Evolutionary conservation across 2,329 filamentous ascomycete genomes (phyloP), one percentile per base, ranked within the genome.

Genomic region (Arthrobotrys sinensis): DNA sequence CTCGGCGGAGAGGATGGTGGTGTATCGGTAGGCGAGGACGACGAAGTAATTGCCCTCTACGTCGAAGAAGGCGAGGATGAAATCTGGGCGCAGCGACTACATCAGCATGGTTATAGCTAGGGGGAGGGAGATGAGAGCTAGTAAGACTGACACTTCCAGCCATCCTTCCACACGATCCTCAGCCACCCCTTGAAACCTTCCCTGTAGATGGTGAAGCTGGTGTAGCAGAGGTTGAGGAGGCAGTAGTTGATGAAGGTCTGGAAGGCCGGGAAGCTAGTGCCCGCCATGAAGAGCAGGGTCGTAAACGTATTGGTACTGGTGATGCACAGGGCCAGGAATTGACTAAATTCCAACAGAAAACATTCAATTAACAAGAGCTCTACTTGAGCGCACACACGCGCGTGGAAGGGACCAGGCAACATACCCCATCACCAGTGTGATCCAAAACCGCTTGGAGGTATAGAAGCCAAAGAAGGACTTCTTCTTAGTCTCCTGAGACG

Each of bases 31-130:
- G 4, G 95, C 96, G 62, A 97, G 88, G 63, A 99, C 95, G 82
- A 94, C 94, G 84, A 98, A 98, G 87, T 97, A 99, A 86, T 99
- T 99, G 79, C 96, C 96, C 85, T 97, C 89, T 62, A 98, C 95
- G 83, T 99, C 96, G 81, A 96, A 89, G 85, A 98, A 97, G 65
- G 92, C 90, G 79, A 99, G 89, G 84, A 97, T 93, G 82, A 97
- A 88, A 86, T 96, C 86, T 87, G 48, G 14, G 3, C 11, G 28
- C 63, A 28, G 19, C 55, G 24, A n/a, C 24, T 21, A n/a, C 19
- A 57, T 28, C 8, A 28, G 38, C n/a, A n/a, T 14, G 14, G 65
- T 43, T n/a, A n/a, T n/a, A n/a, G 63, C 19, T n/a, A 5, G 0
- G 10, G 32, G 24, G 55, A 28, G 4, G 24, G 24, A 28, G 2